These are phyloP conservation scores for Yarrowia yakushimensis DNA, from an alignment of 805 yeast genomes.

Conservation along the genomic window DNA sequence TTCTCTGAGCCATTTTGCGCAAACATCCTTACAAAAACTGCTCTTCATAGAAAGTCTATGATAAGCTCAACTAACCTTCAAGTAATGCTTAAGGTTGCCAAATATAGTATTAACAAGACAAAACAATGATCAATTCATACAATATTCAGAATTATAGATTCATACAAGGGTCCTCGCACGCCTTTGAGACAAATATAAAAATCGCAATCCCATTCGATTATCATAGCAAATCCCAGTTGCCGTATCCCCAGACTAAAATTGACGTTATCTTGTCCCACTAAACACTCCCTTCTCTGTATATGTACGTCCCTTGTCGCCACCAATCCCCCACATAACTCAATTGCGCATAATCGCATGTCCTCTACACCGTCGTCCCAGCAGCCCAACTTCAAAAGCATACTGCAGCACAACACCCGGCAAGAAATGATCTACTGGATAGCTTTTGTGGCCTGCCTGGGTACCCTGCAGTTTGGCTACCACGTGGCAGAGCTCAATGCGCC, in stretches of 20 bases:
- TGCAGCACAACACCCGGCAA: not conserved
- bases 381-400: constrained; percentile 17
- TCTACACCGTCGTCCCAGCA: not conserved
- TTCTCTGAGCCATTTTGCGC: too few relatives aligned
- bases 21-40: too few relatives aligned
- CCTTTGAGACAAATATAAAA: not conserved
- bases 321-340: constrained; percentile 15
- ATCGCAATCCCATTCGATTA: not conserved
- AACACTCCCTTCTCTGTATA: not conserved
- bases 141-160: too few relatives aligned
- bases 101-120: too few relatives aligned
- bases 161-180: too few relatives aligned
- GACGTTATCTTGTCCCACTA: not conserved
- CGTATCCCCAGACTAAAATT: not conserved
- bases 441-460: constrained; percentile 64
- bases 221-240: not conserved
- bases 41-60: too few relatives aligned
- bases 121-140: too few relatives aligned
- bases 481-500: constrained; percentile 95
- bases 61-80: too few relatives aligned
- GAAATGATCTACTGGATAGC: constrained; percentile 27
- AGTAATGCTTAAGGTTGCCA: too few relatives aligned
- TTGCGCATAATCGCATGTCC: constrained; percentile 11
- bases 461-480: constrained; percentile 90
- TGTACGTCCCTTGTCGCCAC: not conserved